phyloP scores from a whole-genome alignment of 331 rosid genomes.

The Ulmus americana region DNA sequence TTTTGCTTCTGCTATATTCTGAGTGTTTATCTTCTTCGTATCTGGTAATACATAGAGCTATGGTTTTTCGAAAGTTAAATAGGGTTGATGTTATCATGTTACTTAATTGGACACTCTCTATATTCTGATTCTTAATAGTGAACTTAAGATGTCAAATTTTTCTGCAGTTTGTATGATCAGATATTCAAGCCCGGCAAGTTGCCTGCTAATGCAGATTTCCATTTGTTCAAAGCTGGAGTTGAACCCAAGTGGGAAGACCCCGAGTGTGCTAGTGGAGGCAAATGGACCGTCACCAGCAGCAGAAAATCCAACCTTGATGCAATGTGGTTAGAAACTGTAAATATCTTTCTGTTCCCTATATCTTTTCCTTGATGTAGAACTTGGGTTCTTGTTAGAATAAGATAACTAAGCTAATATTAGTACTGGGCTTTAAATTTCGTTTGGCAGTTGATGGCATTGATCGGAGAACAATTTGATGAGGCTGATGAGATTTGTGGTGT shows the following conservation, averaged over 20 bases:
- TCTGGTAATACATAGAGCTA: background rate
- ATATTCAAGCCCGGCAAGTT: conserved; percentile 83
- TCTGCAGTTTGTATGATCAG: conserved; percentile 69
- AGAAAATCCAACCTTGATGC: conserved; percentile 57
- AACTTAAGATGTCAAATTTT: conserved; percentile 6
- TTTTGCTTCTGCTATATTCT: background rate
- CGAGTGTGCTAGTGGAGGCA: conserved; percentile 91
- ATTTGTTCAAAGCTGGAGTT: conserved; percentile 77
- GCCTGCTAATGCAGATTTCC: conserved; percentile 59
- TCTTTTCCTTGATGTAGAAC: background rate
- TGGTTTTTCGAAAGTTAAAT: background rate
- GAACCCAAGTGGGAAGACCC: conserved; percentile 99
- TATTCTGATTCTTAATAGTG: background rate
- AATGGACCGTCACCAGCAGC: conserved; percentile 62
- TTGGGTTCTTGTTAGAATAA: background rate
- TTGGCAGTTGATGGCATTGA: conserved; percentile 78
- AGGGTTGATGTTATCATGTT: background rate
- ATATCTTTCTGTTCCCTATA: background rate
- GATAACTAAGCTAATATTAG: background rate
- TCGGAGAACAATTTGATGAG: conserved; percentile 94
- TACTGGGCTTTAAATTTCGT: conserved; percentile 4
- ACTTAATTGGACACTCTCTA: background rate
- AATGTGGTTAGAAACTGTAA: conserved; percentile 96
- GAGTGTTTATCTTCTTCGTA: background rate
- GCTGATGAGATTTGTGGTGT: conserved; percentile 88